Percentiles rank a stretch among this genome's conserved stretches.
Conservation (phyloP, 176 grass and related monocot genomes). For the Miscanthus lutarioriparius region DNA sequence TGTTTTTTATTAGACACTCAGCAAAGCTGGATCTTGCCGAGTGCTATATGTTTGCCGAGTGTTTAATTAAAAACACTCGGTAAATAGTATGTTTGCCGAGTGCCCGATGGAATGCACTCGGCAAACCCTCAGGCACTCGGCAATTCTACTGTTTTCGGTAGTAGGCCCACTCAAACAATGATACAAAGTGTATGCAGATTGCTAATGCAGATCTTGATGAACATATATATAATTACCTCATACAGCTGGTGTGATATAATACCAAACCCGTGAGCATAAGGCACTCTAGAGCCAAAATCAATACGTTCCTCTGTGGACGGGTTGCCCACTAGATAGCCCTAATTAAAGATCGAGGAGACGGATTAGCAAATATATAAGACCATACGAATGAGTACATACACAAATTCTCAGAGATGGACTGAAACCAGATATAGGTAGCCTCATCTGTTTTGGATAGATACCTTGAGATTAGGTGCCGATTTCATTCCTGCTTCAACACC, state of each 20-base stretch:
- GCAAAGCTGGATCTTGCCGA: too few relatives aligned
- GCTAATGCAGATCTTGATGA: background rate
- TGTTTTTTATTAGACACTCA: too few relatives aligned
- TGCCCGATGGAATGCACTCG: too few relatives aligned
- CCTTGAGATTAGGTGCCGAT: conserved; percentile 27
- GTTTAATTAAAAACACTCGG: too few relatives aligned
- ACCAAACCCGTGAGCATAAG: conserved; percentile 49
- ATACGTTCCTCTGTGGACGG: conserved; percentile 20
- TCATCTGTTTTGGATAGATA: background rate
- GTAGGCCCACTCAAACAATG: background rate
- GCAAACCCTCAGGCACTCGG: too few relatives aligned
- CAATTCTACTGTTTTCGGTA: too few relatives aligned
- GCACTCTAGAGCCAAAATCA: conserved; percentile 33
- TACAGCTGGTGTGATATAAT: conserved; percentile 64
- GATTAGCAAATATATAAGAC: background rate
- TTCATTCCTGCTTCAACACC: conserved; percentile 27
- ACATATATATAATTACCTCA: conserved; percentile 35
- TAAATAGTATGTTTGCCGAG: too few relatives aligned
- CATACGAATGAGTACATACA: background rate
- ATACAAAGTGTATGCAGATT: background rate
- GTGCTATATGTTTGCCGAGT: too few relatives aligned
- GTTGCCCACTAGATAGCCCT: conserved; percentile 61
- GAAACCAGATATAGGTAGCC: too few relatives aligned
- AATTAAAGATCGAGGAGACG: background rate
- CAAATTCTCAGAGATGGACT: too few relatives aligned